Conservation (phyloP, 192 early-diverging fungal genomes). For the Gonapodya sp. region DNA sequence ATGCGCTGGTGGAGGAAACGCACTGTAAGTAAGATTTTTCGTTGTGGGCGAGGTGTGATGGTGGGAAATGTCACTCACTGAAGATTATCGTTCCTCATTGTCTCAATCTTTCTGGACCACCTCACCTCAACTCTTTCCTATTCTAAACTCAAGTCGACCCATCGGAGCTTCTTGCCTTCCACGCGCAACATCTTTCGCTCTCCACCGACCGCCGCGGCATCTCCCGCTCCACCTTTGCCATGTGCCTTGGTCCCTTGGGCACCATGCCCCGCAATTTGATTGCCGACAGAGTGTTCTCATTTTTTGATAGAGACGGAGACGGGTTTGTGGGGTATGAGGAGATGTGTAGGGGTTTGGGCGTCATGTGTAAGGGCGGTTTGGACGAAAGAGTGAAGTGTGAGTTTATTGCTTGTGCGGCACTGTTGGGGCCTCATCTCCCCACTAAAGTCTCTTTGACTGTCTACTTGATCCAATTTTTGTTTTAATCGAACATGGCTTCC, state of each 20-base stretch:
- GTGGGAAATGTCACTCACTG: too few relatives aligned
- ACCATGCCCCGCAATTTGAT: conserved; percentile 68
- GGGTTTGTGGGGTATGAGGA: conserved; percentile 69
- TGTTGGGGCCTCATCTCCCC: too few relatives aligned
- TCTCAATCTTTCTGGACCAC: too few relatives aligned
- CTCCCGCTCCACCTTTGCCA: conserved; percentile 65
- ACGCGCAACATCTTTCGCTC: conserved; percentile 75
- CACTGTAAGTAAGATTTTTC: conserved; percentile 47
- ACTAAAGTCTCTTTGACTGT: too few relatives aligned
- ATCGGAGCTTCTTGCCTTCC: conserved; percentile 76
- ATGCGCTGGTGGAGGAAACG: conserved; percentile 41
- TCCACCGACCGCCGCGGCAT: conserved; percentile 67
- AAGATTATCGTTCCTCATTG: too few relatives aligned
- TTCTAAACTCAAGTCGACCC: conserved; percentile 51
- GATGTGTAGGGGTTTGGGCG: conserved; percentile 68
- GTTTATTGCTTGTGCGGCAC: conserved; percentile 14
- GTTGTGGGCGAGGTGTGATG: neutral
- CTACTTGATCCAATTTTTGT: too few relatives aligned
- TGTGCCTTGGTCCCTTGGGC: conserved; percentile 78
- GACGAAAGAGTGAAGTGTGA: conserved; percentile 82
- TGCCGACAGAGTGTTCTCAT: conserved; percentile 73
- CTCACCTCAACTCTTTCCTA: neutral
- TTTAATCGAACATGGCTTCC: neutral
- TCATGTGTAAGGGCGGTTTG: conserved; percentile 76
- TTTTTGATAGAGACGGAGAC: conserved; percentile 82